A percentile compares a stretch with the other conserved stretches of the same genome.
Conservation (phyloP, 345 rosid species). For the Syzygium jambos region DNA sequence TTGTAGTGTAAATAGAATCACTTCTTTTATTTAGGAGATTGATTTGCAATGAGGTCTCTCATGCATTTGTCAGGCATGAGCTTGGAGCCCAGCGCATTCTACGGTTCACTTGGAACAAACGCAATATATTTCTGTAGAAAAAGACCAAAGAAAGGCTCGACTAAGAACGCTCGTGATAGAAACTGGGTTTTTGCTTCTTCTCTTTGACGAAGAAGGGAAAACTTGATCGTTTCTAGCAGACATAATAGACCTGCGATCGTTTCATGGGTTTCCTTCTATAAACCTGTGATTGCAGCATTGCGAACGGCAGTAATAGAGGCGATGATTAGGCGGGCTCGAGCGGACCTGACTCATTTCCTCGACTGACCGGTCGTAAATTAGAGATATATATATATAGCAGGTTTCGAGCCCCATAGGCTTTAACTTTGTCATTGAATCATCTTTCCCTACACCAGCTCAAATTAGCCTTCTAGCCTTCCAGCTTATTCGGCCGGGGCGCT, state of each 20-base stretch:
- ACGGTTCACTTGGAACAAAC: neutral
- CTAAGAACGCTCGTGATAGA: neutral
- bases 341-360: neutral
- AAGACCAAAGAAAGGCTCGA: neutral
- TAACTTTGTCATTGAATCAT: neutral
- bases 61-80: neutral
- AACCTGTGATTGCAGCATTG: neutral
- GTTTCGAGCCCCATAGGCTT: neutral
- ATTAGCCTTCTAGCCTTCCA: neutral
- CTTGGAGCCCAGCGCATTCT: neutral
- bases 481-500: neutral
- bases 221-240: neutral
- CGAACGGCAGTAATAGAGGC: neutral
- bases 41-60: neutral
- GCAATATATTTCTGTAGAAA: neutral
- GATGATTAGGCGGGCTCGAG: neutral
- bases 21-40: neutral
- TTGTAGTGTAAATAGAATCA: neutral
- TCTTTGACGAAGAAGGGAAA: neutral
- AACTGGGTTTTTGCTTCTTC: neutral
- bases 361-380: neutral
- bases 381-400: neutral
- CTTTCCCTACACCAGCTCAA: neutral
- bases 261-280: neutral
- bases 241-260: neutral